phyloP scores from a whole-genome alignment of 1,284 basidiomycete species.

The Singerocomus inundabilis region DNA sequence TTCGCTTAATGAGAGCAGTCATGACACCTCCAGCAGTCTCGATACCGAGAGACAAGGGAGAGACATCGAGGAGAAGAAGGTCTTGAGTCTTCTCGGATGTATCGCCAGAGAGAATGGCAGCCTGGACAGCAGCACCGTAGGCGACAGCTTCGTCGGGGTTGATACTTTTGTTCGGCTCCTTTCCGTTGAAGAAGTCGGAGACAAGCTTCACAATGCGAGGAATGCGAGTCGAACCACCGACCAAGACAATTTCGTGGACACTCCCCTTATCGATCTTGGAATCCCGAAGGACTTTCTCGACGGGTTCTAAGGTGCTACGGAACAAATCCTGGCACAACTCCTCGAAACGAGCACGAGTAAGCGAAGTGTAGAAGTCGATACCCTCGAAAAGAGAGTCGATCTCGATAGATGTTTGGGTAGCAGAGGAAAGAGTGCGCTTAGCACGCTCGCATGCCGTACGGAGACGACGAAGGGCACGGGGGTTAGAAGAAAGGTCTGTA shows the following conservation, averaged over 20 bases:
- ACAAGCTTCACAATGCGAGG: slow-evolving; percentile 98
- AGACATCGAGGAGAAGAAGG: slow-evolving; percentile 94
- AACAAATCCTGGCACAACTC: slow-evolving; percentile 98
- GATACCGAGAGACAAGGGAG: slow-evolving; percentile 95
- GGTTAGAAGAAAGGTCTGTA: slow-evolving; percentile 83
- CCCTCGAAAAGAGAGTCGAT: slow-evolving; percentile 98
- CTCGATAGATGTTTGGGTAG: slow-evolving; percentile 95
- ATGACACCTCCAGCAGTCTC: slow-evolving; percentile 99
- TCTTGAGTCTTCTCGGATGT: slow-evolving; percentile 98
- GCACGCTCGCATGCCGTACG: slow-evolving; percentile 98
- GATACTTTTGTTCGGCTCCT: slow-evolving; percentile 95
- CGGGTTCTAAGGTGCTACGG: slow-evolving; percentile 95
- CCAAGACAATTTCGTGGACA: slow-evolving; percentile 96
- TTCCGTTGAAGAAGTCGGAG: slow-evolving; percentile 98
- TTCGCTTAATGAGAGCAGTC: slow-evolving; percentile 96
- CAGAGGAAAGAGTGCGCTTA: slow-evolving; percentile 97
- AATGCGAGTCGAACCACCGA: slow-evolving; percentile 98
- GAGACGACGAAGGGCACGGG: slow-evolving; percentile 95
- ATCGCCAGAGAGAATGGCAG: slow-evolving; percentile 96
- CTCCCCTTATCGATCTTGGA: slow-evolving; percentile 96
- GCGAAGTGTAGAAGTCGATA: slow-evolving; percentile 97
- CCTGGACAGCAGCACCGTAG: slow-evolving; percentile 99
- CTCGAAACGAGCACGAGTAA: slow-evolving; percentile 99
- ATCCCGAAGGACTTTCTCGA: slow-evolving; percentile 98
- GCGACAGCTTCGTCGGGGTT: slow-evolving; percentile 99